Evolutionary conservation across 2,329 filamentous ascomycete genomes (phyloP).

Genomic region (Mariannaea sp.): DNA sequence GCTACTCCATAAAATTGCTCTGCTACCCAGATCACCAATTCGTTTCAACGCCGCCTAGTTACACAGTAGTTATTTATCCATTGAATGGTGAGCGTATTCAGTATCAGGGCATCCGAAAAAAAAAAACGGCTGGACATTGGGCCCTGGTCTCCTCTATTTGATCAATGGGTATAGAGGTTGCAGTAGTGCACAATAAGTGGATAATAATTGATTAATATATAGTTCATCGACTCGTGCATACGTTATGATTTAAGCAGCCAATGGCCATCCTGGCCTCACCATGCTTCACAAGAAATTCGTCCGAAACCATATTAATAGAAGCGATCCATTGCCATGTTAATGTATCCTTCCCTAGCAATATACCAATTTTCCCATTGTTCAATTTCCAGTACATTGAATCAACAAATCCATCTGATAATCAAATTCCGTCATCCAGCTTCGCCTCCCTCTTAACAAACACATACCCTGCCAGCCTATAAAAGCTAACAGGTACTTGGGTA

Average conservation of each 20-base stretch:
- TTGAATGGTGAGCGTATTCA: not conserved
- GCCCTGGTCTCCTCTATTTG: too few species aligned
- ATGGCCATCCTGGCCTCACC: constrained; percentile 7
- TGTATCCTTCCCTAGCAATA: not conserved
- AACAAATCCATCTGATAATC: not conserved
- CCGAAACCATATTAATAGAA: not conserved
- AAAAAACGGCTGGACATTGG: too few species aligned
- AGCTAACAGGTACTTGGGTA: constrained; percentile 35
- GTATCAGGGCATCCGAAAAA: too few species aligned
- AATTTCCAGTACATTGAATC: not conserved
- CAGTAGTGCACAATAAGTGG: not conserved
- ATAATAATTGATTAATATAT: too few species aligned
- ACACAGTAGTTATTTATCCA: not conserved
- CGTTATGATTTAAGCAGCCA: constrained; percentile 26
- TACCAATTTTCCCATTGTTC: not conserved
- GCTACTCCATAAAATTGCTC: too few species aligned
- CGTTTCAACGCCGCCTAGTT: not conserved
- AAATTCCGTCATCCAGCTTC: not conserved
- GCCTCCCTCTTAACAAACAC: constrained; percentile 17
- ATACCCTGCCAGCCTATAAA: constrained; percentile 32
- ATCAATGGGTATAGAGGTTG: too few species aligned
- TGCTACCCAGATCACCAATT: constrained; percentile 34
- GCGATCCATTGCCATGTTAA: constrained; percentile 2
- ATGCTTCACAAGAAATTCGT: not conserved
- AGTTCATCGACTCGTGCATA: constrained; percentile 15